A percentile compares a stretch with the other conserved stretches of the same genome.
phyloP scores from a whole-genome alignment of 352 stramenopile species.

The Phytophthora pisi region DNA sequence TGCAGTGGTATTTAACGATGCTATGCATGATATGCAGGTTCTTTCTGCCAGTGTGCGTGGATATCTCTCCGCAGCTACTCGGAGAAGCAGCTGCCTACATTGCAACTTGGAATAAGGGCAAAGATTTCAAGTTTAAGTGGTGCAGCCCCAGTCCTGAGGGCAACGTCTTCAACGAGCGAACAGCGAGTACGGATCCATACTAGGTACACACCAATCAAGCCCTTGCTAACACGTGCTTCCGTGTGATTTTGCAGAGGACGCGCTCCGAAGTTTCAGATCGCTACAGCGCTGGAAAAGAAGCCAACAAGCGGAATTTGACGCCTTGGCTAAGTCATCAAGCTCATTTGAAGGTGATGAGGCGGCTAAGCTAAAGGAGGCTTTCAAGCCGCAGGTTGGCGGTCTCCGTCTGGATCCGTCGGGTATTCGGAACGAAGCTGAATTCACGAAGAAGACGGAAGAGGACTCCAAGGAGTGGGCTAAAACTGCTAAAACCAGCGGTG shows the following conservation, averaged over 20 bases:
- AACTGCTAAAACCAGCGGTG: slow-evolving; percentile 28
- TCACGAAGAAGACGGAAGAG: slow-evolving; percentile 70
- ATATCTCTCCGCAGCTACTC: slow-evolving; percentile 57
- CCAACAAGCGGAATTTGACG: slow-evolving; percentile 68
- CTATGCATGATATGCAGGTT: slow-evolving; percentile 42
- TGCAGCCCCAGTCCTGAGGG: slow-evolving; percentile 59
- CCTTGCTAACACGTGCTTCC: slow-evolving; percentile 4
- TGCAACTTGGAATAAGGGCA: slow-evolving; percentile 69
- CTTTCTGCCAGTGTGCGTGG: slow-evolving; percentile 68
- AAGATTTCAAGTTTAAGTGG: slow-evolving; percentile 85
- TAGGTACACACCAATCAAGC: not conserved
- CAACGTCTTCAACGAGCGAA: slow-evolving; percentile 62
- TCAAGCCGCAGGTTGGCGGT: slow-evolving; percentile 62
- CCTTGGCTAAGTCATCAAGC: slow-evolving; percentile 41
- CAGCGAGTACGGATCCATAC: slow-evolving; percentile 59
- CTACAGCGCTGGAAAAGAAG: slow-evolving; percentile 72
- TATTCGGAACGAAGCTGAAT: slow-evolving; percentile 66
- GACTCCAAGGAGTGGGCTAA: slow-evolving; percentile 61
- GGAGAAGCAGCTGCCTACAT: slow-evolving; percentile 82
- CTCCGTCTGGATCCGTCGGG: slow-evolving; percentile 64
- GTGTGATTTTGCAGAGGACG: slow-evolving; percentile 47
- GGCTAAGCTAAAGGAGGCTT: slow-evolving; percentile 51
- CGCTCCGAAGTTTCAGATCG: slow-evolving; percentile 64
- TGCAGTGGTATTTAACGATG: not conserved
- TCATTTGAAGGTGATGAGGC: slow-evolving; percentile 35